Evolutionary conservation across 2,329 filamentous ascomycete genomes (phyloP), one percentile per base, ranked within the genome.

Genomic region (Scedosporium minutisporum): DNA sequence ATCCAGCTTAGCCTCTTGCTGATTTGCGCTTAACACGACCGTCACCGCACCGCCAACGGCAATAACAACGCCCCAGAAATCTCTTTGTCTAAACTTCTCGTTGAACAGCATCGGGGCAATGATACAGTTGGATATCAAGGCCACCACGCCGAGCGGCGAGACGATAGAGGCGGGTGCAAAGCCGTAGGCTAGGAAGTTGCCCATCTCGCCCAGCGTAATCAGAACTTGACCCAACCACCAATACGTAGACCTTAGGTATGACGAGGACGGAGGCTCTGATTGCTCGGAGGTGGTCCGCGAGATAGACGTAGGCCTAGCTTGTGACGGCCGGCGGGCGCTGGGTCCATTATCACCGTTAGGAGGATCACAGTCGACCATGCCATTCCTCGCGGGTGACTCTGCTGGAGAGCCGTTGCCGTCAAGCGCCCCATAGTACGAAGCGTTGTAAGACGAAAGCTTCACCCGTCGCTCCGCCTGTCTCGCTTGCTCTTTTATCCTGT

Each of bases 161-260:
- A 99, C 95, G 69, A 99, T 97, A 14, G 95, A 97, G 6, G 95
- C 95, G 3, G 95, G 95, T 33, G 95, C 95, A 73, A 99, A 99
- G 25, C 95, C 95, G 71, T 99, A 99, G 0, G 95, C 95, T 66
- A 99, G 78, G 71, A 99, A 99, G 73, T 99, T 99, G 60, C 95
- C 95, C 71, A 90, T 88, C 77, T 99, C 95, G 63, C 95, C 95
- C 25, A 96, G 78, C 0, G 88, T 91, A 85, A 99, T 99, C 64
- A 99, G 81, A 16, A 96, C 83, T 67, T 97, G 93, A 21, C 95
- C 95, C 38, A 87, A 77, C 95, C 95, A 99, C 95, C 95, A 99
- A 71, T 95, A 97, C 1, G 92, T 91, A 42, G 92, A 96, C 66
- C 86, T 87, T 64, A 99, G 83, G 74, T 99, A 99, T 5, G 85